Base-by-base conservation (phyloP, 2,329 filamentous ascomycete genomes). In the Hypoxylon sp. region DNA sequence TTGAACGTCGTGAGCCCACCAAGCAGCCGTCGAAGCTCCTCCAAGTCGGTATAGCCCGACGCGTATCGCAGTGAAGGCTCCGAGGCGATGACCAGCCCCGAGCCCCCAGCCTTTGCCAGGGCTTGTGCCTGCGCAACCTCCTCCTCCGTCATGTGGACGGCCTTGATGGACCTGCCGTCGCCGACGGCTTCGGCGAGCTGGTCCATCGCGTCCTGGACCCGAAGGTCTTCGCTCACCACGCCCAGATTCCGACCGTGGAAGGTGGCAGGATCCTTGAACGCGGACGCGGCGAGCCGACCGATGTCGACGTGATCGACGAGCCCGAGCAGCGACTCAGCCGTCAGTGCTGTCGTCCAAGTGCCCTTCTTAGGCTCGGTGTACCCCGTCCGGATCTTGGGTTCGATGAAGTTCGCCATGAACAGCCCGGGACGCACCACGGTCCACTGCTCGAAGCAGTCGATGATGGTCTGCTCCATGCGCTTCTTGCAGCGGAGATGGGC, bases 371-470 rank as follows among this genome's bases (percentile, higher is more conserved):
- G 31, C 13, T 62, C 58, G 21, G 55, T 20, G 31, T 58, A 62
- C 1, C 52, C 38, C 7, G 24, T 37, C 10, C 17, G 17, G 1
- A 76, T 74, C 9, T 76, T 69, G 2, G 80, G 80, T 3, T 69
- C 54, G 3, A 83, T 43, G 58, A 78, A 79, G 63, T 85, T 84
- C 17, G 75, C 73, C 77, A 82, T 81, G 72, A 85, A 84, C 63
- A 74, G 77, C 1, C 77, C 79, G 0, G 80, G 79, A 1, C 80
- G 78, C 1, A 85, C 65, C 18, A 84, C 74, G 0, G 81, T 83
- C 76, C 78, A 83, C 6, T 67, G 60, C 11, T 74, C 59, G 55
- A 81, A 77, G 2, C 74, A 74, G 7, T 63, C 50, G 17, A 73
- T 69, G 3, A 80, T 66, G 17, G 70, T 69, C 1, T 71, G 57